phyloP scores from a whole-genome alignment of 306 rosid species.

The Citrullus colocynthis region DNA sequence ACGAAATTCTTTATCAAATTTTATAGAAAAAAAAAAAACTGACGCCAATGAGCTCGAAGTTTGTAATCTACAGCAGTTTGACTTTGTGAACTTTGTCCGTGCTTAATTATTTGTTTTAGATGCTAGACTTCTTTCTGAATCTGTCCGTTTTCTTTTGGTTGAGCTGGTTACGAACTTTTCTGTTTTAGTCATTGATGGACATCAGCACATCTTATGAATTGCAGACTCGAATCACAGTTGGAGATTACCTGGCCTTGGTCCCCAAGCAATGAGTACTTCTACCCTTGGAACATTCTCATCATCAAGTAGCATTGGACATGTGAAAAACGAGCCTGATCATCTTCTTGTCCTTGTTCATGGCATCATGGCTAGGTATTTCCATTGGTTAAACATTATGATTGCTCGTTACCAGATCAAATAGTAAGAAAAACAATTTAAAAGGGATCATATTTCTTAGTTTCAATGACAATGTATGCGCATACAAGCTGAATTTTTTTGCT shows the following conservation, averaged over 20 bases:
- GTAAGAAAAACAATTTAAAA: neutral
- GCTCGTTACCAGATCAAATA: neutral
- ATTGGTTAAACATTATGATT: constrained; percentile 7
- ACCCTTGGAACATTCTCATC: constrained; percentile 30
- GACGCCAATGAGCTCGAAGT: neutral
- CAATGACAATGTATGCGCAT: neutral
- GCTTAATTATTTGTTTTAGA: neutral
- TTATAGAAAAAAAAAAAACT: too few species aligned
- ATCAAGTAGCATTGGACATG: constrained; percentile 22
- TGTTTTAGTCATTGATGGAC: constrained; percentile 7
- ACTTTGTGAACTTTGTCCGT: neutral
- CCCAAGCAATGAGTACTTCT: constrained; percentile 50
- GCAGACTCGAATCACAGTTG: constrained; percentile 44
- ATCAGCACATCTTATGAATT: constrained; percentile 20
- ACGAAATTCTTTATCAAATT: too few species aligned
- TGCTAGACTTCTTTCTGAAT: neutral
- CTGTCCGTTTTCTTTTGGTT: neutral
- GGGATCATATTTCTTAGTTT: neutral
- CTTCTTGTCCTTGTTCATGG: constrained; percentile 98
- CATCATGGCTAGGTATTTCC: constrained; percentile 69
- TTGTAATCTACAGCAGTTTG: neutral
- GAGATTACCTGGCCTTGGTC: constrained; percentile 36
- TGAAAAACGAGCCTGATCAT: constrained; percentile 54
- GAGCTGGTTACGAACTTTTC: neutral
- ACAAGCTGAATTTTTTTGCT: neutral